These are phyloP conservation scores for Stagonosporopsis tanaceti DNA, from an alignment of 2,329 filamentous ascomycete genomes.

Conservation along the genomic window DNA sequence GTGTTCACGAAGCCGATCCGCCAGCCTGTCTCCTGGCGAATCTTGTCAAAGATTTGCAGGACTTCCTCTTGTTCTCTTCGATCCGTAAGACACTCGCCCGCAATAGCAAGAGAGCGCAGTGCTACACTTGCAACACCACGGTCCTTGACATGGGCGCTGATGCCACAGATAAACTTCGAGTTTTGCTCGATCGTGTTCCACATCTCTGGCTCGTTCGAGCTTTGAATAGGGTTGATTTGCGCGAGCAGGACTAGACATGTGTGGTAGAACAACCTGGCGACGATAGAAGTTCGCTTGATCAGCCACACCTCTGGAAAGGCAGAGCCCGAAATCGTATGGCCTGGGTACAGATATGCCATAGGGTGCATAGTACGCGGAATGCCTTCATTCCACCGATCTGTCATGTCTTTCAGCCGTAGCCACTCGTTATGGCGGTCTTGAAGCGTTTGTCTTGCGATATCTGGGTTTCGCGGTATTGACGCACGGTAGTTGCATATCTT, in stretches of 20 bases:
- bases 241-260: slow-evolving; percentile 82
- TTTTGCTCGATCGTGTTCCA: slow-evolving; percentile 74
- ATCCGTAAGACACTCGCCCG: slow-evolving; percentile 74
- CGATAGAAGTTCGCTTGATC: slow-evolving; percentile 80
- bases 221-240: slow-evolving; percentile 76
- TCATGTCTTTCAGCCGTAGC: slow-evolving; percentile 79
- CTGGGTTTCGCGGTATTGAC: slow-evolving; percentile 68
- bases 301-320: slow-evolving; percentile 90
- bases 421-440: slow-evolving; percentile 77
- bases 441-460: slow-evolving; percentile 66
- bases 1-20: slow-evolving; percentile 74
- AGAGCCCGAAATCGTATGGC: slow-evolving; percentile 73
- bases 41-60: slow-evolving; percentile 76
- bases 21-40: slow-evolving; percentile 81
- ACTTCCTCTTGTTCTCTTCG: slow-evolving; percentile 81
- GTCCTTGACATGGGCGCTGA: slow-evolving; percentile 85
- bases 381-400: slow-evolving; percentile 80
- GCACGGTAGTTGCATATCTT: slow-evolving; percentile 88
- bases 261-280: slow-evolving; percentile 88
- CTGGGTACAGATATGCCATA: slow-evolving; percentile 76
- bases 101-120: slow-evolving; percentile 79
- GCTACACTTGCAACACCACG: slow-evolving; percentile 79
- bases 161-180: slow-evolving; percentile 86
- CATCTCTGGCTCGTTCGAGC: slow-evolving; percentile 71
- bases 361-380: slow-evolving; percentile 89